Conservation (phyloP, 1,284 basidiomycete species). For the Pascua sp. region DNA sequence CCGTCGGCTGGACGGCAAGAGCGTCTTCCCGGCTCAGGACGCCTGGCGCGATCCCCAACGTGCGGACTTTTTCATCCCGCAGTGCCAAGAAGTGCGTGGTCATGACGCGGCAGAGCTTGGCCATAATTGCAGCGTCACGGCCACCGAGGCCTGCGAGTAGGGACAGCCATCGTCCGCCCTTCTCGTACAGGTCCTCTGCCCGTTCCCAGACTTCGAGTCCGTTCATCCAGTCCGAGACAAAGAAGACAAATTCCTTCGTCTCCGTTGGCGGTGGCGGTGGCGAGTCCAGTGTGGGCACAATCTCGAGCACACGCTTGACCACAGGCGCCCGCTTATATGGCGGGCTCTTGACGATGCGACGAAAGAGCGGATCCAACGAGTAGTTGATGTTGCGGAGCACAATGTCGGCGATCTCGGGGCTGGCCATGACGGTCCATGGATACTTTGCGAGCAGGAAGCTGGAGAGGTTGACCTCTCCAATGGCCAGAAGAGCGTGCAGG, state of each 20-base stretch:
- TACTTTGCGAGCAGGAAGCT: conserved; percentile 75
- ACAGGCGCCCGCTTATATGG: neutral
- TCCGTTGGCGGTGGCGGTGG: conserved; percentile 72
- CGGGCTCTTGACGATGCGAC: conserved; percentile 24
- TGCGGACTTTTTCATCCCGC: conserved; percentile 23
- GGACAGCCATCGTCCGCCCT: conserved; percentile 64
- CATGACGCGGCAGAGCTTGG: conserved; percentile 61
- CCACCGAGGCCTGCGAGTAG: conserved; percentile 72
- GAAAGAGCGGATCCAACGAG: conserved; percentile 67
- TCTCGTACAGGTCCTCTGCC: conserved; percentile 60
- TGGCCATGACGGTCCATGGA: conserved; percentile 78
- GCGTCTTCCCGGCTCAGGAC: conserved; percentile 20
- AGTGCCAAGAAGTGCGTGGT: conserved; percentile 50
- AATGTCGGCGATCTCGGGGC: conserved; percentile 78
- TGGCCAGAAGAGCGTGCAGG: conserved; percentile 72
- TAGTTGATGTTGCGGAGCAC: conserved; percentile 68
- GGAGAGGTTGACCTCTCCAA: conserved; percentile 77
- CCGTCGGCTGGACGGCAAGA: conserved; percentile 27
- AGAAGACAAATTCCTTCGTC: conserved; percentile 73
- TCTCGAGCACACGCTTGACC: conserved; percentile 5
- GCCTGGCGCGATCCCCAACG: neutral
- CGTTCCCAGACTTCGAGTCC: conserved; percentile 64
- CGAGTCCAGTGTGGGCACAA: conserved; percentile 58
- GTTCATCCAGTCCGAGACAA: conserved; percentile 78
- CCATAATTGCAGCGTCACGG: conserved; percentile 63